These are phyloP conservation scores for Amyloporia xantha DNA, from an alignment of 768 basidiomycete genomes.

Conservation along the genomic window DNA sequence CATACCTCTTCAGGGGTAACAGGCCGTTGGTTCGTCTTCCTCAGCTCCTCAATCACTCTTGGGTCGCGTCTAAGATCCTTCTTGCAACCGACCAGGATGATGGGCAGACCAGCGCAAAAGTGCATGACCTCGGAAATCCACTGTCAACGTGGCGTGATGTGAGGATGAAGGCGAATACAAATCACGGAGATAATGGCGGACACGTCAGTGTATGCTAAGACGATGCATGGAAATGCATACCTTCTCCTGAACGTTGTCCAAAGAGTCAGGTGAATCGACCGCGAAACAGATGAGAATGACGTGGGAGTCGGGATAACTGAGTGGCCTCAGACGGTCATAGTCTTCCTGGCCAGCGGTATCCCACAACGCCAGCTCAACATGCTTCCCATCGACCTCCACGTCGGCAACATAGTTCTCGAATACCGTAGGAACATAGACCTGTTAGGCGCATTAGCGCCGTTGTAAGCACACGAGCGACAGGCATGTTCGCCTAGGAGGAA, in stretches of 20 bases:
- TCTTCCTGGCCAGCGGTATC: constrained; percentile 99
- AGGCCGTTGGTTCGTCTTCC: constrained; percentile 90
- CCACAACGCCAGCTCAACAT: constrained; percentile 98
- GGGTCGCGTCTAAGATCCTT: constrained; percentile 95
- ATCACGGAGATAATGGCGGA: not conserved
- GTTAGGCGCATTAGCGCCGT: constrained; percentile 9
- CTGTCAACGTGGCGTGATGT: constrained; percentile 32
- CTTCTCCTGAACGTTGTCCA: constrained; percentile 99
- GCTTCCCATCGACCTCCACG: constrained; percentile 97
- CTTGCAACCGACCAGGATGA: constrained; percentile 98
- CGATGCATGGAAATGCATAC: constrained; percentile 42
- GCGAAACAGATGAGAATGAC: constrained; percentile 99
- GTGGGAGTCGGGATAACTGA: constrained; percentile 99
- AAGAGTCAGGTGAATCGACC: constrained; percentile 93
- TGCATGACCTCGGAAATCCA: constrained; percentile 99
- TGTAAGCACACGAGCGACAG: constrained; percentile 7
- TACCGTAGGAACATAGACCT: constrained; percentile 99
- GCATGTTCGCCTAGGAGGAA: not conserved
- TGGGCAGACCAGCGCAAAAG: constrained; percentile 89
- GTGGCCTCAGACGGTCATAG: constrained; percentile 95
- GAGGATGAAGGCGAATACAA: not conserved
- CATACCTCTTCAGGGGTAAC: constrained; percentile 89
- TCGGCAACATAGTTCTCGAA: constrained; percentile 99
- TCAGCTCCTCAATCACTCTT: constrained; percentile 88
- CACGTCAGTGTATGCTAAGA: constrained; percentile 1